Conservation (phyloP, 306 rosid genomes). For the Psophocarpus tetragonolobus region DNA sequence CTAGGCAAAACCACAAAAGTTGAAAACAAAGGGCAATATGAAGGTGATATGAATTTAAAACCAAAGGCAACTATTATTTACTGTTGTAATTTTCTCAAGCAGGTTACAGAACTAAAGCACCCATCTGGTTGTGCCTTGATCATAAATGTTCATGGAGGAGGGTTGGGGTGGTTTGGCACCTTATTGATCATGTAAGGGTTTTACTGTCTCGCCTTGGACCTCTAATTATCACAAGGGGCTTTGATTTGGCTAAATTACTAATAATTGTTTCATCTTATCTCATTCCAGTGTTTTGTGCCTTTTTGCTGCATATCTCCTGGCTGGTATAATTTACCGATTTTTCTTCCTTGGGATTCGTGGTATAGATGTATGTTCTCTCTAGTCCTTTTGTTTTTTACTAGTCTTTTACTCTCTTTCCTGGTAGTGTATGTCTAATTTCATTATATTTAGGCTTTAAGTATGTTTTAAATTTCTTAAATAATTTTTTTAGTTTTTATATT, state of each 20-base stretch:
- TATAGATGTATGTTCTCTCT: slow-evolving; percentile 62
- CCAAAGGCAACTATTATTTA: background rate
- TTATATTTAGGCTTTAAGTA: background rate
- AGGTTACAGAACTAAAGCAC: slow-evolving; percentile 81
- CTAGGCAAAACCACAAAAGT: background rate
- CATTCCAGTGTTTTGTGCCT: slow-evolving; percentile 71
- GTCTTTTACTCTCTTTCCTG: background rate
- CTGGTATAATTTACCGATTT: slow-evolving; percentile 69
- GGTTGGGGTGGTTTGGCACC: slow-evolving; percentile 87
- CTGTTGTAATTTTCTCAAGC: slow-evolving; percentile 36
- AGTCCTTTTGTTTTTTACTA: slow-evolving; percentile 26
- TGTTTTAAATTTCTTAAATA: background rate
- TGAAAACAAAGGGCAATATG: background rate
- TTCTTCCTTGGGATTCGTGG: slow-evolving; percentile 67
- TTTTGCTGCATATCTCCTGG: slow-evolving; percentile 73
- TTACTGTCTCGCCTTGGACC: background rate
- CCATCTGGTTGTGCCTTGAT: slow-evolving; percentile 90
- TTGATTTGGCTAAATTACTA: slow-evolving; percentile 16
- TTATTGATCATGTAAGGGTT: slow-evolving; percentile 56
- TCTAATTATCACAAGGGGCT: slow-evolving; percentile 20
- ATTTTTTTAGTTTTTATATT: background rate
- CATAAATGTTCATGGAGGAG: slow-evolving; percentile 51
- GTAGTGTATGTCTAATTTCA: background rate
- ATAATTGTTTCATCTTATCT: slow-evolving; percentile 37
- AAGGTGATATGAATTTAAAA: slow-evolving; percentile 19